phyloP scores from a whole-genome alignment of 179 eudicot species.

The Amaranthus tricolor region DNA sequence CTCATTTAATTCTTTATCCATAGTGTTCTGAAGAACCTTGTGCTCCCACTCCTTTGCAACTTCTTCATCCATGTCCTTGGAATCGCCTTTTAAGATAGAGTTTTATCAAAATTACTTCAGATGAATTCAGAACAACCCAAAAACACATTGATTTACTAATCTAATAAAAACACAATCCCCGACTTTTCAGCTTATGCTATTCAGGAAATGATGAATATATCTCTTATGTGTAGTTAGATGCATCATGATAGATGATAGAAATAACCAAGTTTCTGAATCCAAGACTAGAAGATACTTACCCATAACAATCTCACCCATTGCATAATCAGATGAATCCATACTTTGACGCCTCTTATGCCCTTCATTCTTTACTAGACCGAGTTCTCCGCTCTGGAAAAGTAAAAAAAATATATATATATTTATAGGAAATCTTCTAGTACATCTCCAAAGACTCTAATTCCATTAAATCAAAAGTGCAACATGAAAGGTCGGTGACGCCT shows the following conservation, averaged over 20 bases:
- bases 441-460: not conserved
- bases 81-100: slow-evolving; percentile 56
- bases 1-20: slow-evolving; percentile 93
- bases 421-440: too few relatives aligned
- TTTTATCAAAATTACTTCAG: slow-evolving; percentile 11
- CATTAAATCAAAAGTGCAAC: not conserved
- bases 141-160: not conserved
- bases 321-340: slow-evolving; percentile 77
- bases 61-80: slow-evolving; percentile 88
- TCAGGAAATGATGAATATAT: not conserved
- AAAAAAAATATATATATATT: too few relatives aligned
- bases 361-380: slow-evolving; percentile 56
- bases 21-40: slow-evolving; percentile 78
- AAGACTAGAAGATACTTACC: slow-evolving; percentile 44
- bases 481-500: not conserved
- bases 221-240: not conserved
- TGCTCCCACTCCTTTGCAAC: slow-evolving; percentile 98
- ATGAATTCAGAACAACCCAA: not conserved
- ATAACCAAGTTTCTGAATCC: slow-evolving; percentile 6
- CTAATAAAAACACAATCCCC: not conserved
- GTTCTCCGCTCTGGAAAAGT: slow-evolving; percentile 45
- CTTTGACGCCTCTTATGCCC: slow-evolving; percentile 90
- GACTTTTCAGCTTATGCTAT: not conserved
- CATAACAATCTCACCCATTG: slow-evolving; percentile 66
- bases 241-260: not conserved